Percentiles rank a stretch among this genome's conserved stretches.
phyloP scores from a whole-genome alignment of 2,329 filamentous ascomycete genomes.

The Paracoccidioides lutzii region DNA sequence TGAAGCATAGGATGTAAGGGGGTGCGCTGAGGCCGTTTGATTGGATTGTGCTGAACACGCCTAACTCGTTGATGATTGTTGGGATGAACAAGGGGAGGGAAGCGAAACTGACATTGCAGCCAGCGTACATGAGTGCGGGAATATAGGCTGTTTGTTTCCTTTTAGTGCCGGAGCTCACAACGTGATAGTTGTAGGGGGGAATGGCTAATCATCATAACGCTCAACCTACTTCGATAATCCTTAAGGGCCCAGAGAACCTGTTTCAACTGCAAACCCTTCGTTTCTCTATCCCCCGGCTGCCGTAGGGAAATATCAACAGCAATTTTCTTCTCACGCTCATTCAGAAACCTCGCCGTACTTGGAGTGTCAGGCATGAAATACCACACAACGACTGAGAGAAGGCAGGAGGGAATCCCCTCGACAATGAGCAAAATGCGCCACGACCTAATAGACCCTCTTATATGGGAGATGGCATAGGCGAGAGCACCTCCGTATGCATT shows the following conservation, averaged over 20 bases:
- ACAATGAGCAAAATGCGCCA: slow-evolving; percentile 36
- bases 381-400: slow-evolving; percentile 26
- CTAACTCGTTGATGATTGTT: slow-evolving; percentile 25
- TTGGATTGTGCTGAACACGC: slow-evolving; percentile 22
- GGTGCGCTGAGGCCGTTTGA: slow-evolving; percentile 29
- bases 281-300: slow-evolving; percentile 15
- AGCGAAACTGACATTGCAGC: slow-evolving; percentile 21
- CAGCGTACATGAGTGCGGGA: slow-evolving; percentile 15
- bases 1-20: slow-evolving; percentile 30
- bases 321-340: slow-evolving; percentile 26
- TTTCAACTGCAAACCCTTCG: slow-evolving; percentile 10
- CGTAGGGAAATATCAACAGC: slow-evolving; percentile 13
- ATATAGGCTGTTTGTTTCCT: slow-evolving; percentile 8
- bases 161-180: not conserved
- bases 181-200: too few species aligned
- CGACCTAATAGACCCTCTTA: slow-evolving; percentile 14
- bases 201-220: too few species aligned
- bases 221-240: slow-evolving; percentile 9
- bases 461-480: slow-evolving; percentile 22
- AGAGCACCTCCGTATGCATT: slow-evolving; percentile 28
- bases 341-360: slow-evolving; percentile 27
- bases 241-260: slow-evolving; percentile 10
- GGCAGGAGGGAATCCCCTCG: slow-evolving; percentile 30
- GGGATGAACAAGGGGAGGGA: slow-evolving; percentile 22
- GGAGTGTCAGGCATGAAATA: slow-evolving; percentile 33